Evolutionary conservation across 768 basidiomycete species (phyloP).

Genomic region (Suillus paluster): DNA sequence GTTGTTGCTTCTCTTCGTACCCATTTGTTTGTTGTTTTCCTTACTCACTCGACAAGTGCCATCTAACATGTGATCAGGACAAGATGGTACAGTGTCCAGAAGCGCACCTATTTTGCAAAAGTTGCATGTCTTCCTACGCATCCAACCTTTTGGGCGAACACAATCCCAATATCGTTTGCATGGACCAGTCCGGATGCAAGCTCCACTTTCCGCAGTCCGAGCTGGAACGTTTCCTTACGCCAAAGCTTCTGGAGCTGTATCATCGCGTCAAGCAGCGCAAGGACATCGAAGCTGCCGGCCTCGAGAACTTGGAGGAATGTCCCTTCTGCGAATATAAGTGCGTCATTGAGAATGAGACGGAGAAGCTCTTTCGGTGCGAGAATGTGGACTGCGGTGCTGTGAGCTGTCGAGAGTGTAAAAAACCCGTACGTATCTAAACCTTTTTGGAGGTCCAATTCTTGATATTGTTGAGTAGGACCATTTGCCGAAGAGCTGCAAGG

Average conservation of each 20-base stretch:
- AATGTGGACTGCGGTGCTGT: slow-evolving; percentile 73
- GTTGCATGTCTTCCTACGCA: slow-evolving; percentile 72
- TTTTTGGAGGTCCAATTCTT: neutral
- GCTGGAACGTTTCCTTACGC: slow-evolving; percentile 66
- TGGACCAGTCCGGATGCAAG: slow-evolving; percentile 79
- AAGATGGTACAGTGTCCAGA: slow-evolving; percentile 91
- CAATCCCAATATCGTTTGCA: slow-evolving; percentile 70
- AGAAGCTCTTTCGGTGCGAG: slow-evolving; percentile 61
- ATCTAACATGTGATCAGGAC: slow-evolving; percentile 47
- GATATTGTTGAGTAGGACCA: slow-evolving; percentile 58
- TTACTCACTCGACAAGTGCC: neutral
- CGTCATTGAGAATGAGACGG: slow-evolving; percentile 70
- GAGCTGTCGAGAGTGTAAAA: slow-evolving; percentile 82
- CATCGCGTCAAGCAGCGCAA: slow-evolving; percentile 76
- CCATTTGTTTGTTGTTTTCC: slow-evolving; percentile 54
- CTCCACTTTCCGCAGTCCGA: slow-evolving; percentile 71
- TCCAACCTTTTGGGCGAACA: slow-evolving; percentile 68
- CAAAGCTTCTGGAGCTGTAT: slow-evolving; percentile 71
- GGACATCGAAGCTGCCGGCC: slow-evolving; percentile 75
- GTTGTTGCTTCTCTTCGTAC: slow-evolving; percentile 81
- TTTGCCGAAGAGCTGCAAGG: slow-evolving; percentile 80
- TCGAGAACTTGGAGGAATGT: slow-evolving; percentile 87
- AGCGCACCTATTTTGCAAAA: slow-evolving; percentile 82
- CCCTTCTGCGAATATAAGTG: slow-evolving; percentile 90
- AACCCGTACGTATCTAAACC: slow-evolving; percentile 50